These are phyloP conservation scores for Teratosphaeria zuluensis DNA, from an alignment of 2,329 filamentous ascomycete species.

Conservation along the genomic window DNA sequence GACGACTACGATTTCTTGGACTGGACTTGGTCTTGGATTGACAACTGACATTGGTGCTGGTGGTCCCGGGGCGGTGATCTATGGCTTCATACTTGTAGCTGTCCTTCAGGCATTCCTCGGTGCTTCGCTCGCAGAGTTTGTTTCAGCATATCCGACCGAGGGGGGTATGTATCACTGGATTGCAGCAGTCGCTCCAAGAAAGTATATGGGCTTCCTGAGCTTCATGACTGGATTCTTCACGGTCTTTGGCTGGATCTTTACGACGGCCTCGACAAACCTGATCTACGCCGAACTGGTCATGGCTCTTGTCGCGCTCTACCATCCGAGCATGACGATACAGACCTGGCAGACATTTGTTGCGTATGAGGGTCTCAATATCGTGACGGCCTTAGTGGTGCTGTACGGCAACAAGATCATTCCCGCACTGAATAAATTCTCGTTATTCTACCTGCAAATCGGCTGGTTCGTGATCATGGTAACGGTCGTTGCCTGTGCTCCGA, in stretches of 20 bases:
- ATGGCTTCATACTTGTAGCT: background rate
- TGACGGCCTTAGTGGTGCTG: constrained; percentile 34
- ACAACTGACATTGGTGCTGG: background rate
- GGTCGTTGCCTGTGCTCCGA: constrained; percentile 31
- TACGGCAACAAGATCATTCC: constrained; percentile 22
- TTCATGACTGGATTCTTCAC: constrained; percentile 4
- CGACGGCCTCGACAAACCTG: constrained; percentile 15
- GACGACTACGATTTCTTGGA: background rate
- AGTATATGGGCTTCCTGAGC: background rate
- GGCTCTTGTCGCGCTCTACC: background rate
- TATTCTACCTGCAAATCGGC: constrained; percentile 36
- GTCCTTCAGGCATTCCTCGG: background rate
- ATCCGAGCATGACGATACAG: background rate
- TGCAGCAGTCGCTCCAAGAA: background rate
- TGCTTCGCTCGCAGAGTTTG: background rate
- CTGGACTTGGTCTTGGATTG: background rate
- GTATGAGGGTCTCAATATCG: constrained; percentile 26
- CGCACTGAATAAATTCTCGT: constrained; percentile 38
- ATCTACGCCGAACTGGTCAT: background rate
- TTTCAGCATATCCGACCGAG: background rate
- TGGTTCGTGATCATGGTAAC: constrained; percentile 33
- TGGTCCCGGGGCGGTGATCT: background rate
- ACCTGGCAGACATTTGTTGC: constrained; percentile 21
- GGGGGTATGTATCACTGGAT: constrained; percentile 2
- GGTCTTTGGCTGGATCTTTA: constrained; percentile 2